Conservation (phyloP, 257 asterid genomes). For the Gynochthodes officinalis region DNA sequence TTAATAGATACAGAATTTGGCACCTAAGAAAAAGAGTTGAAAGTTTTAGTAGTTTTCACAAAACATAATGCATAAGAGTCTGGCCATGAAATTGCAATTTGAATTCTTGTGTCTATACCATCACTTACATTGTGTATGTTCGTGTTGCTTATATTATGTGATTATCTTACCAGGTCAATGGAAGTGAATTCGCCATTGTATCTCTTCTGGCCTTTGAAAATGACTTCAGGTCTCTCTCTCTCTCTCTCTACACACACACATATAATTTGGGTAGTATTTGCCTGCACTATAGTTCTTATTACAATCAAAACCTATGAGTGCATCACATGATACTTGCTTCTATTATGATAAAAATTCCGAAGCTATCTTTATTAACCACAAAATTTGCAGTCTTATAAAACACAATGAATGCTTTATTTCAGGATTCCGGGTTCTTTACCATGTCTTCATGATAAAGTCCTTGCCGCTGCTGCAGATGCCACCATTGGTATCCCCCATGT, state of each 20-base stretch:
- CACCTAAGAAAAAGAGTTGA: background rate
- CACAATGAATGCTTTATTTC: slow-evolving; percentile 13
- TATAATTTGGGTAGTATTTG: no score
- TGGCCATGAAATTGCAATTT: background rate
- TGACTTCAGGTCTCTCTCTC: slow-evolving; percentile 62
- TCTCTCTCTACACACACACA: slow-evolving; percentile 13
- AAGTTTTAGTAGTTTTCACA: background rate
- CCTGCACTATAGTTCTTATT: background rate
- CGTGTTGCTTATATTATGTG: background rate
- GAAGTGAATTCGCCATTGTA: slow-evolving; percentile 69
- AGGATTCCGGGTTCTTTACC: slow-evolving; percentile 66
- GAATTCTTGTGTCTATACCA: background rate
- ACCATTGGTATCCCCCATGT: slow-evolving; percentile 40
- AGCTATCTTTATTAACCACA: background rate
- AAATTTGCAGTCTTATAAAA: background rate
- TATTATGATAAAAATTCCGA: background rate
- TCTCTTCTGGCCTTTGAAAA: slow-evolving; percentile 75
- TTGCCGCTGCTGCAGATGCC: slow-evolving; percentile 60
- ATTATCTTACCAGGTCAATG: slow-evolving; percentile 53
- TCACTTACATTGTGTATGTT: background rate
- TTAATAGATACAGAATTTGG: background rate
- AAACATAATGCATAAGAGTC: background rate
- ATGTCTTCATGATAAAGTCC: slow-evolving; percentile 68
- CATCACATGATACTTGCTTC: background rate
- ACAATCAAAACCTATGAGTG: background rate